phyloP scores from a whole-genome alignment of 192 early-diverging fungal genomes.

The Lunasporangiospora selenospora region DNA sequence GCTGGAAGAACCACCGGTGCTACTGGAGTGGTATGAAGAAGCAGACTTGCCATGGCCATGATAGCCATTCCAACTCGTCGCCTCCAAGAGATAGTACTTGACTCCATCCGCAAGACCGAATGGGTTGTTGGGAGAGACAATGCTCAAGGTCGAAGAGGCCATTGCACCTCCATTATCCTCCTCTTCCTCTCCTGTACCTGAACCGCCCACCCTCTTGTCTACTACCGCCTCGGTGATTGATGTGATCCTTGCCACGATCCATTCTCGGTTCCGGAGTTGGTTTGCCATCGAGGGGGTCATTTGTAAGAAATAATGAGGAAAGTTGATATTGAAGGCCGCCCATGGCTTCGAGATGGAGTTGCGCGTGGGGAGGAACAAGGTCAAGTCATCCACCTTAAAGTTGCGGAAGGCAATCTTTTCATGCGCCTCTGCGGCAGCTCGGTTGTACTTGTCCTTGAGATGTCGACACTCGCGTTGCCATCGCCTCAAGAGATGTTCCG shows the following conservation, averaged over 20 bases:
- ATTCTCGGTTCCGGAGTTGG: slow-evolving; percentile 52
- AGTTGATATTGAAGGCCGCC: slow-evolving; percentile 66
- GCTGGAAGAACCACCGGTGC: slow-evolving; percentile 24
- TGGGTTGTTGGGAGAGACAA: slow-evolving; percentile 43
- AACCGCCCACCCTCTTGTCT: slow-evolving; percentile 35
- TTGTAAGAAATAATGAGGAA: slow-evolving; percentile 60
- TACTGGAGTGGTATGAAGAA: slow-evolving; percentile 32
- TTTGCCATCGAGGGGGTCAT: slow-evolving; percentile 39
- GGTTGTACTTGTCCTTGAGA: slow-evolving; percentile 57
- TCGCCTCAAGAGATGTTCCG: slow-evolving; percentile 41
- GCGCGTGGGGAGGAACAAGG: slow-evolving; percentile 60
- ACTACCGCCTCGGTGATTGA: slow-evolving; percentile 56
- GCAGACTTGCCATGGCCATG: slow-evolving; percentile 26
- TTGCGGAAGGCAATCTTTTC: slow-evolving; percentile 67
- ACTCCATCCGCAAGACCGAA: slow-evolving; percentile 59
- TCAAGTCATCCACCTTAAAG: slow-evolving; percentile 63
- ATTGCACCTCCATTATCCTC: slow-evolving; percentile 1
- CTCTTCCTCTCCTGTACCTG: not conserved
- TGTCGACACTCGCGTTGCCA: slow-evolving; percentile 45
- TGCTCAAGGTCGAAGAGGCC: slow-evolving; percentile 3
- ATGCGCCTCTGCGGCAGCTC: slow-evolving; percentile 32
- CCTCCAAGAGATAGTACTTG: slow-evolving; percentile 59
- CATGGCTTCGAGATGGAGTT: slow-evolving; percentile 61
- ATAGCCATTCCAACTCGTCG: slow-evolving; percentile 49
- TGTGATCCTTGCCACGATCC: slow-evolving; percentile 58